Conservation (phyloP, 306 rosid genomes). For the Cyamopsis tetragonoloba region DNA sequence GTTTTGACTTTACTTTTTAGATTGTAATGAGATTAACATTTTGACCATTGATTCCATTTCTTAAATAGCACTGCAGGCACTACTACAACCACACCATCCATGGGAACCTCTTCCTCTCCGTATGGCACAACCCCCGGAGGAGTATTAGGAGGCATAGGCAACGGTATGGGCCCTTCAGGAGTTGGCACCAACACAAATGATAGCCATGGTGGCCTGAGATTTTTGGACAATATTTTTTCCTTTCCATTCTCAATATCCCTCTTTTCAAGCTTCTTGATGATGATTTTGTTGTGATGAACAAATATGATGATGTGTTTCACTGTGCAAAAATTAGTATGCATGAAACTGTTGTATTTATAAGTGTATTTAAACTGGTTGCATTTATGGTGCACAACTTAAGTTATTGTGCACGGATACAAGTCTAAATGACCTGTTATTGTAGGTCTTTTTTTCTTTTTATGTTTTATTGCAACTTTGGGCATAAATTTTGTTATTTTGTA, state of each 20-base stretch:
- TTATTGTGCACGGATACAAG: too few species aligned
- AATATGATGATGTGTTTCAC: conserved; percentile 23
- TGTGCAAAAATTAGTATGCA: conserved; percentile 19
- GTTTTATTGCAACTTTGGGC: too few species aligned
- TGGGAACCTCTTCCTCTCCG: conserved; percentile 16
- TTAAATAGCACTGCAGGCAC: conserved; percentile 34
- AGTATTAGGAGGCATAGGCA: conserved; percentile 59
- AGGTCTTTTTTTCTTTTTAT: too few species aligned
- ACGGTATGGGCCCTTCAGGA: conserved; percentile 55
- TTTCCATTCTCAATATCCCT: conserved; percentile 20
- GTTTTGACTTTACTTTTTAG: background rate
- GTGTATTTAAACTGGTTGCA: too few species aligned
- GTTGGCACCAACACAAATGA: conserved; percentile 52
- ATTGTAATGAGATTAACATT: background rate
- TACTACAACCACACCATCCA: conserved; percentile 5
- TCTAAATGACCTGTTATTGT: too few species aligned
- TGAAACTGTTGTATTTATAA: too few species aligned
- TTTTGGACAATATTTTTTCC: conserved; percentile 7
- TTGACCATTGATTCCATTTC: background rate
- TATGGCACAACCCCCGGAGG: conserved; percentile 42
- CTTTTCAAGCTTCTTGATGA: conserved; percentile 37
- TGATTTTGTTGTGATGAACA: conserved; percentile 33
- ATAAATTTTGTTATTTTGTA: too few species aligned
- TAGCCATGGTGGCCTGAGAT: conserved; percentile 39
- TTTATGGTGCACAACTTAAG: too few species aligned